Conservation (phyloP, 75 land plant species). For the Pinus albicaulis region DNA sequence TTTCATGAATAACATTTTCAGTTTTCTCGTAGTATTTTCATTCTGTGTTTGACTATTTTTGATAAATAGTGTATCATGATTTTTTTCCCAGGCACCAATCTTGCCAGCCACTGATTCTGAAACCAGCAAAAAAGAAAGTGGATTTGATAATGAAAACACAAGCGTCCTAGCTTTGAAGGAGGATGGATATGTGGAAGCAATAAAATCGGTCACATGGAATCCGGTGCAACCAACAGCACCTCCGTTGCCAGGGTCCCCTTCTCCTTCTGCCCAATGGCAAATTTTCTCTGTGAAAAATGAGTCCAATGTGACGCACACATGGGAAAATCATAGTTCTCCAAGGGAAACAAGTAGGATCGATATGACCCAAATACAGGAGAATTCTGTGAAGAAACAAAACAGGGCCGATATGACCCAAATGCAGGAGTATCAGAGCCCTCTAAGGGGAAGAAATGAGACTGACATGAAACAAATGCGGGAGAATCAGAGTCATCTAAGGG, state of each 20-base stretch:
- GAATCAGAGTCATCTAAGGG: neutral
- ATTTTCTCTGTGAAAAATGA: no score
- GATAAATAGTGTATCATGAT: neutral
- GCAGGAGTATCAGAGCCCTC: neutral
- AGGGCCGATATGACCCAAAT: neutral
- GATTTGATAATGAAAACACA: neutral
- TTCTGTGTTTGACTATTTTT: no score
- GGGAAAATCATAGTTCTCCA: no score
- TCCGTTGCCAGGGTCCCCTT: neutral
- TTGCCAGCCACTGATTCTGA: neutral
- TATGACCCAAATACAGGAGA: no score
- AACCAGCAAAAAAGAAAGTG: neutral
- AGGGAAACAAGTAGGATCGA: no score
- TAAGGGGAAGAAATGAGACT: no score
- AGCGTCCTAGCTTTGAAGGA: neutral
- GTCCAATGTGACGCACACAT: no score
- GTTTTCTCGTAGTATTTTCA: no score
- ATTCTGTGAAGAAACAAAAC: neutral
- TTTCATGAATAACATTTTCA: no score
- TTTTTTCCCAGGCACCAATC: neutral
- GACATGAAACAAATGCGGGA: neutral
- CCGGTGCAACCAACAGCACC: conserved; percentile 7
- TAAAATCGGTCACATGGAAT: conserved; percentile 1
- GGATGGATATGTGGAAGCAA: neutral
- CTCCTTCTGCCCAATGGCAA: neutral